A percentile compares a stretch with the other conserved stretches of the same genome.
Evolutionary conservation across 2,329 filamentous ascomycete genomes (phyloP).

Genomic region (Hypoxylon sp.): DNA sequence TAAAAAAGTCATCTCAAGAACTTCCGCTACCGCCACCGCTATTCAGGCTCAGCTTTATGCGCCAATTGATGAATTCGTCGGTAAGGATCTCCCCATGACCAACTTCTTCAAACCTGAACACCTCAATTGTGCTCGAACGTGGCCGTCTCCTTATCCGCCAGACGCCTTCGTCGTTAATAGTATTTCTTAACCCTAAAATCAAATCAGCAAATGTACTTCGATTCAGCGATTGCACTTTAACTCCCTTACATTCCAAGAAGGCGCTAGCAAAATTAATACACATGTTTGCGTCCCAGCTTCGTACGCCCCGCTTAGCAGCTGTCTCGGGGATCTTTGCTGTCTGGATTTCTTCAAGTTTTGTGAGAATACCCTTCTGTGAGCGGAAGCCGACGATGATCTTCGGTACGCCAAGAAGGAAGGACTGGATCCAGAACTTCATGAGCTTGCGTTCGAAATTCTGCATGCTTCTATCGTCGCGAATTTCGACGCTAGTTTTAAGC

Average conservation of each 20-base stretch:
- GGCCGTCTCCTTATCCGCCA: constrained; percentile 83
- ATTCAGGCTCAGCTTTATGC: constrained; percentile 65
- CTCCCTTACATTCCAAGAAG: constrained; percentile 80
- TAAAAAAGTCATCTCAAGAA: constrained; percentile 25
- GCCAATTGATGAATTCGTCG: constrained; percentile 83
- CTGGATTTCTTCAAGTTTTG: constrained; percentile 81
- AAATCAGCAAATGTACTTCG: constrained; percentile 13
- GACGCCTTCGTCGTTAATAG: constrained; percentile 78
- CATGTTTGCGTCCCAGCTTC: constrained; percentile 89
- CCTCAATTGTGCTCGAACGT: constrained; percentile 76
- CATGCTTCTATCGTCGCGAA: constrained; percentile 76
- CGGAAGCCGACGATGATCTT: constrained; percentile 94
- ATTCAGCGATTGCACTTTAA: background rate
- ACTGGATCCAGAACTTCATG: constrained; percentile 97
- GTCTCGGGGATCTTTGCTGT: constrained; percentile 84
- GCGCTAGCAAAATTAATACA: constrained; percentile 90
- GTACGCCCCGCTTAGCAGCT: constrained; percentile 75
- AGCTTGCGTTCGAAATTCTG: constrained; percentile 89
- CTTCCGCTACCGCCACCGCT: constrained; percentile 28
- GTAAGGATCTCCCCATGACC: constrained; percentile 84
- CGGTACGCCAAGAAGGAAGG: constrained; percentile 91
- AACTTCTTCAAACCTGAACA: constrained; percentile 79
- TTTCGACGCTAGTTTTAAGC: constrained; percentile 88
- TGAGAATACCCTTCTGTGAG: constrained; percentile 78
- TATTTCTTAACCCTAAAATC: constrained; percentile 72